Evolutionary conservation across 2,329 filamentous ascomycete species (phyloP), one percentile per base, ranked within the genome.

Genomic region (Cladorrhinum sp.): DNA sequence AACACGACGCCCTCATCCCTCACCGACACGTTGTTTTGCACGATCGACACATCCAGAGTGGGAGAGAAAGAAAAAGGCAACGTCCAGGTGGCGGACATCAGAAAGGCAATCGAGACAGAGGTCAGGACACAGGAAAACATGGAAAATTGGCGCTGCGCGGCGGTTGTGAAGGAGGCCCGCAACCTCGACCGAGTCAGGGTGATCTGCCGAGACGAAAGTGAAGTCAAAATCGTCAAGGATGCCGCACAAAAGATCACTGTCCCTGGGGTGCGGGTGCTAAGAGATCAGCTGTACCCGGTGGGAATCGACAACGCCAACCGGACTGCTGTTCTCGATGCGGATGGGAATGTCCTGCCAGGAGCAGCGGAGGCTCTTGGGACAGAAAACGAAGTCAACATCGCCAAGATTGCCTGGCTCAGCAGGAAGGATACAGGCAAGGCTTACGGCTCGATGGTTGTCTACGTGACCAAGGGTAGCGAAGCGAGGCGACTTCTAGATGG

Each of bases 21-120:
- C 62, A 46, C 65, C 67, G 28, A 55, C 26, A 55, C 52, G 21
- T 26, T 55, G 28, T 55, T 56, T 23, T 56, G 54, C 26, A 56
- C 54, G 30, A 33, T 56, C 26, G 33, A 56, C 39, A 39, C 33
- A 30, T 56, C 54, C 8, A 56, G 33, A 24, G 54, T 56, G 54
- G 26, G 7, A 23, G 54, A 56, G 23, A 24, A 42, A 16, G 26
- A 56, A 23, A 46, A 33, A 16, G 54, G 30, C 7, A 39, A 56
- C 21, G 33, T 9, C 24, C 28, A 20, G 33, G 23, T 21, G 14
- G 54, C n/a, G 36, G 54, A 33, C 16, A 33, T 56, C 33, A 33
- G 54, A 21, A 56, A 56, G 30, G 16, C 23, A 20, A 46, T 56
- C 18, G 54, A 56, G 24, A 56, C 28, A 8, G 48, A 58, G 18